Base-by-base conservation (phyloP, 352 stramenopile genomes). In the Globisporangium sylvaticum region DNA sequence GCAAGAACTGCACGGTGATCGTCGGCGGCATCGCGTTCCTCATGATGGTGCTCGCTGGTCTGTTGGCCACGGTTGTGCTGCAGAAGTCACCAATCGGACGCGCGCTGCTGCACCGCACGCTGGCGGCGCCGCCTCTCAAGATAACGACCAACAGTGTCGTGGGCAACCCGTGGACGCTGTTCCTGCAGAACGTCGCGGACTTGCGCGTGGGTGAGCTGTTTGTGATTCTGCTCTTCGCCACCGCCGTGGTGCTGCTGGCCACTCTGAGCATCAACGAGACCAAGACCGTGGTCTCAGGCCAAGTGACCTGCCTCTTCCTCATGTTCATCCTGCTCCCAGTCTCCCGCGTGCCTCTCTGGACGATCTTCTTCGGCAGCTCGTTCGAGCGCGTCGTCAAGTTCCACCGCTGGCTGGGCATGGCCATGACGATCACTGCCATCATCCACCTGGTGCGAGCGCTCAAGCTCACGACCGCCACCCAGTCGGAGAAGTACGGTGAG, bases 261-360 rank as follows among this genome's bases (percentile, higher is more conserved):
- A 66, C 87, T 1, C 70, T 87, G 62, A 71, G 81, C 64, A 70
- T 61, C 0, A 58, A 84, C 37, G 66, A 73, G 31, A 62, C 78
- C 0, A 63, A 76, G n/a, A 73, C 81, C 20, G 67, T 83, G 29
- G 74, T 68, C 4, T 83, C 78, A 4, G 87, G 87, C 46, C 81
- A 89, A 46, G 73, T 91, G 12, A 71, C 70, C 31, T 62, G 92
- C n/a, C 62, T 91, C 12, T 76, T 87, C 18, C 67, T 94, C 55
- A 90, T 92, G 83, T 92, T 94, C 62, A 63, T 94, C 59, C 79
- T 94, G 27, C 72, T 92, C 1, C 87, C 87, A 0, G 76, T 94
- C 1, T 69, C 87, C 1, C 75, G 80, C 15, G 68, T 91, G 32
- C 75, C 75, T 5, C 71, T 92, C 31, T n/a, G n/a, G n/a, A n/a